Base-by-base conservation (phyloP, 1,284 basidiomycete species). In the Kalmanozyma brasiliensis region DNA sequence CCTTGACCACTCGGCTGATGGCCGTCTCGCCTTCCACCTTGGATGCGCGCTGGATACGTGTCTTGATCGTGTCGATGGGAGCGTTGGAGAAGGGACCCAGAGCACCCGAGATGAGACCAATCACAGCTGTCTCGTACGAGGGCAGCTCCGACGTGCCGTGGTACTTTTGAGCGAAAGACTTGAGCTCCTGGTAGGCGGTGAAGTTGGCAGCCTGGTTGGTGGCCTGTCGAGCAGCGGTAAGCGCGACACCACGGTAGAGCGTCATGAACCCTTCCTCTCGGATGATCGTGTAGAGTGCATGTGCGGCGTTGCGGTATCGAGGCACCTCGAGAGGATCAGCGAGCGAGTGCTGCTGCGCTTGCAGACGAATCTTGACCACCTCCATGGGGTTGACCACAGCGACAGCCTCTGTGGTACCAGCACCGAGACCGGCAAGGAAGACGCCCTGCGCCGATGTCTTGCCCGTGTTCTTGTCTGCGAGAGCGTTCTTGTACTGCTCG, bases 131-230 rank as follows among this genome's bases (percentile, higher is more conserved):
- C 64, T 82, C 67, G 84, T 92, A 97, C 37, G 91, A 92, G 1
- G 95, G 96, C 51, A 99, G 86, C 38, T 81, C 80, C 1, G 55
- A 42, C 7, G 74, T 53, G 81, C 83, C 38, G 82, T 98, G 95
- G 73, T 87, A 84, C 56, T 84, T 84, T 62, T 91, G 87, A 26
- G 91, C 90, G 47, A 58, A 53, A 89, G 90, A 91, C 86, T 98
- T 98, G 76, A 98, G 86, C 82, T 98, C 92, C 83, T 97, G 95
- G 85, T 98, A 99, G 35, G 92, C 93, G 6, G 95, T 98, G 79
- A 99, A 99, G 84, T 98, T 98, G 55, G 93, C 95, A 74, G 93
- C 93, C 85, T 98, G 96, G 83, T 99, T 99, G 22, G 95, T 99
- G 11, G 96, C 94, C 86, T 98, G 96, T 49, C 96, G 86, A 22